phyloP scores from a whole-genome alignment of 208 protist species.

The Leishmania major region DNA sequence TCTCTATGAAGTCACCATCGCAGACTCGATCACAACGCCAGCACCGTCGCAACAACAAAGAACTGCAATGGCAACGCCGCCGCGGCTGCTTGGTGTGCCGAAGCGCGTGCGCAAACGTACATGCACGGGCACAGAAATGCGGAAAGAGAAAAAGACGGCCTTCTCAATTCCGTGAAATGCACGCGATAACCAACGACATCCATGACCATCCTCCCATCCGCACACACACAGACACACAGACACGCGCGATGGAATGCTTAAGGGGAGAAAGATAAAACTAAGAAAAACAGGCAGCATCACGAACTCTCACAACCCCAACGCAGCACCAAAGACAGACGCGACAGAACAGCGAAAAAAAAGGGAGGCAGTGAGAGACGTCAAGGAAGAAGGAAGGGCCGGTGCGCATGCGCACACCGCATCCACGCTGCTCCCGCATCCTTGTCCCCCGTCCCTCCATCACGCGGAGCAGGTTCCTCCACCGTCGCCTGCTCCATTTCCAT shows the following conservation, averaged over 20 bases:
- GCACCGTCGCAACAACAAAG: neutral
- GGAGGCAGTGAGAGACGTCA: neutral
- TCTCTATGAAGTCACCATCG: conserved; percentile 1
- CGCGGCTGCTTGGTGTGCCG: neutral
- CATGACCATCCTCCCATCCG: neutral
- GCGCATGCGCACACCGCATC: neutral
- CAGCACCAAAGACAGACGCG: neutral
- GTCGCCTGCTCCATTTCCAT: neutral
- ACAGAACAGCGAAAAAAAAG: neutral
- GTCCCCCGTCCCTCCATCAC: neutral
- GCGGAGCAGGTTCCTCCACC: neutral
- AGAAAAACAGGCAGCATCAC: neutral
- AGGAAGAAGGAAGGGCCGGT: neutral
- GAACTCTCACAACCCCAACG: neutral
- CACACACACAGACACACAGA: neutral
- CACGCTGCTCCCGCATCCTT: neutral
- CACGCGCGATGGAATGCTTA: neutral
- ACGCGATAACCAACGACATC: neutral
- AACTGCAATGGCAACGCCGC: neutral
- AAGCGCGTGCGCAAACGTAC: neutral
- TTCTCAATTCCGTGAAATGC: neutral
- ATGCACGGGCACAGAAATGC: neutral
- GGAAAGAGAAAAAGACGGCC: neutral
- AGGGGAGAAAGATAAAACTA: neutral
- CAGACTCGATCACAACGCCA: neutral